phyloP scores from a whole-genome alignment of 768 basidiomycete species.

The Hericium erinaceus region DNA sequence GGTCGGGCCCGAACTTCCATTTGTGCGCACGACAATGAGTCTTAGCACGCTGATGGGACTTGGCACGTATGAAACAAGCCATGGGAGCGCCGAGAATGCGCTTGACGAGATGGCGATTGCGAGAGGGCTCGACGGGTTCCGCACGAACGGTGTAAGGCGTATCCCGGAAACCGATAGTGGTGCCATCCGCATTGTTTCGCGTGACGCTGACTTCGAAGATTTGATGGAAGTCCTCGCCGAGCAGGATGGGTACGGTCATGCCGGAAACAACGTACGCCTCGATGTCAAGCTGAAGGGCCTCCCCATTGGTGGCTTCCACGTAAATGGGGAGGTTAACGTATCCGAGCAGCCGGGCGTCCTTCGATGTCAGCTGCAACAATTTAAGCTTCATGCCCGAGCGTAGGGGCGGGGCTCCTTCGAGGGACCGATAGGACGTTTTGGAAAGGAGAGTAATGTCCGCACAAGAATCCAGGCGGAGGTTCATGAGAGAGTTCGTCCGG shows the following conservation, averaged over 20 bases:
- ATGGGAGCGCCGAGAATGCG: background rate
- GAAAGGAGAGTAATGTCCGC: background rate
- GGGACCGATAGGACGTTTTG: background rate
- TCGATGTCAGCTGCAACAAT: background rate
- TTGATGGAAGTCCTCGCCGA: constrained; percentile 23
- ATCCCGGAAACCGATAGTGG: constrained; percentile 1
- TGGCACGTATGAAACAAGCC: background rate
- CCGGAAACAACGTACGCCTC: constrained; percentile 20
- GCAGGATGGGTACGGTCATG: constrained; percentile 21
- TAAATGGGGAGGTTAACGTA: constrained; percentile 20
- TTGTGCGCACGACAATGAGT: background rate
- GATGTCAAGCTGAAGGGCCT: constrained; percentile 18
- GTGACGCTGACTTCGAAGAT: constrained; percentile 16
- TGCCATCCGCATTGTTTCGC: constrained; percentile 2
- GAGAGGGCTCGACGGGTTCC: background rate
- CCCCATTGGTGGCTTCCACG: constrained; percentile 14
- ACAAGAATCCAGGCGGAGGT: background rate
- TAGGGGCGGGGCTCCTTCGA: background rate
- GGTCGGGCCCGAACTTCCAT: background rate
- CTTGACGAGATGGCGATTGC: background rate
- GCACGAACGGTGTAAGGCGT: background rate
- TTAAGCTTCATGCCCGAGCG: background rate
- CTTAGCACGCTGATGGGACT: background rate
- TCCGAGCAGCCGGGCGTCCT: background rate
- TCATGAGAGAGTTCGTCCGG: background rate